Evolutionary conservation across 75 land plant species (phyloP).

Genomic region (Pinus albicaulis): DNA sequence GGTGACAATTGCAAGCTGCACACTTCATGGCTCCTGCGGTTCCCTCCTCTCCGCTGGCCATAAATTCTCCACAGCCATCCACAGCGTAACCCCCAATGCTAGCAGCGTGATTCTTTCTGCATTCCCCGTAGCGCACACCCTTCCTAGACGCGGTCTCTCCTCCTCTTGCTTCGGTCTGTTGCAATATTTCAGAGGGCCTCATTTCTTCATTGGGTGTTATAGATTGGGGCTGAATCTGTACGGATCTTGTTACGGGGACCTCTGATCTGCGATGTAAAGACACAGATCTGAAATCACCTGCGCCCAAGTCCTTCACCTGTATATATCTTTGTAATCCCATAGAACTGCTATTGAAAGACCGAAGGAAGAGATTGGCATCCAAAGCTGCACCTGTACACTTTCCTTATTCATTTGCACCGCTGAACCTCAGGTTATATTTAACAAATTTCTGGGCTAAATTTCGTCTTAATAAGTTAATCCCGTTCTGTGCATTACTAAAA

Average conservation of each 20-base stretch:
- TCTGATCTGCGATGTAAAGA: background rate
- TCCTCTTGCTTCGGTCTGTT: background rate
- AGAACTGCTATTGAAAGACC: too few species aligned
- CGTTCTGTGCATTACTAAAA: too few species aligned
- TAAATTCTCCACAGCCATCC: constrained; percentile 55
- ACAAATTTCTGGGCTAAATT: too few species aligned
- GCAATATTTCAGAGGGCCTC: background rate
- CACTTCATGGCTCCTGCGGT: constrained; percentile 29
- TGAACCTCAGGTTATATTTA: too few species aligned
- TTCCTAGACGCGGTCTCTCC: background rate
- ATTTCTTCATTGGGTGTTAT: background rate
- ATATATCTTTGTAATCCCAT: too few species aligned
- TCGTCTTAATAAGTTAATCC: too few species aligned
- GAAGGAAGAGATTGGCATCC: too few species aligned
- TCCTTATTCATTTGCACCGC: too few species aligned
- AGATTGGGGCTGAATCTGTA: background rate
- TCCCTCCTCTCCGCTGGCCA: constrained; percentile 45
- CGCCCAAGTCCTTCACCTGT: background rate
- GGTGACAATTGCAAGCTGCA: constrained; percentile 50
- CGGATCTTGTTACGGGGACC: background rate
- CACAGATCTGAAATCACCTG: background rate
- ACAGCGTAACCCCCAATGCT: constrained; percentile 44
- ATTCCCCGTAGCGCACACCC: constrained; percentile 34
- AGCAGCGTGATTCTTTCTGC: constrained; percentile 46
- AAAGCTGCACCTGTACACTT: too few species aligned